These are phyloP conservation scores for Erodium texanum DNA, from an alignment of 441 rosid genomes.

Conservation along the genomic window DNA sequence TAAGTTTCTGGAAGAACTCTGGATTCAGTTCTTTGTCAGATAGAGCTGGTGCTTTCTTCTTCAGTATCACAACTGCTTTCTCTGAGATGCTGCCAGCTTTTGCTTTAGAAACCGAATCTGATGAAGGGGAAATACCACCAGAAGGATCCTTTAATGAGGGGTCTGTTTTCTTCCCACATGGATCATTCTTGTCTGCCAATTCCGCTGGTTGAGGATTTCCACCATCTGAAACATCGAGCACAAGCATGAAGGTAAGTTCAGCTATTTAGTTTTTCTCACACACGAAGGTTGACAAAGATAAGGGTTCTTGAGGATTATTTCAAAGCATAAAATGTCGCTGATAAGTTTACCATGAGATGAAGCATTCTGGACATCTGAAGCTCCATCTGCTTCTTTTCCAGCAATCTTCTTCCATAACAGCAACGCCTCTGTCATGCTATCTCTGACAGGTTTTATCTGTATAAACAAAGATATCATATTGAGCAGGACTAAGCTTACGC, in stretches of 20 bases:
- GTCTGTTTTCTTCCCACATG: constrained; percentile 33
- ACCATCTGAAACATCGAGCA: constrained; percentile 27
- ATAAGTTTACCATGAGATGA: constrained; percentile 43
- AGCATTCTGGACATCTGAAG: constrained; percentile 50
- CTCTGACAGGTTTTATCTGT: constrained; percentile 94
- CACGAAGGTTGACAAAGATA: background rate
- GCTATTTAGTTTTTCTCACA: background rate
- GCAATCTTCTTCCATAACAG: constrained; percentile 79
- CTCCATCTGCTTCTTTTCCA: constrained; percentile 63
- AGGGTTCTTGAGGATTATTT: background rate
- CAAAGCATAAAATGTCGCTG: constrained; percentile 2
- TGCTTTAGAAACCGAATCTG: constrained; percentile 42
- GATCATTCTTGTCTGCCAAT: constrained; percentile 32
- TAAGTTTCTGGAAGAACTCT: constrained; percentile 92
- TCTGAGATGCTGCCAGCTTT: constrained; percentile 61
- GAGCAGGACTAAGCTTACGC: background rate
- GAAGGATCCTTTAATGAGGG: constrained; percentile 39
- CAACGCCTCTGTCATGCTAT: constrained; percentile 87
- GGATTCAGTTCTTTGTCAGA: constrained; percentile 81
- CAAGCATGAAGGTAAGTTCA: background rate
- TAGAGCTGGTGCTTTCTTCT: constrained; percentile 76
- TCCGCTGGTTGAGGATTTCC: constrained; percentile 30
- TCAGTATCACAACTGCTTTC: constrained; percentile 72
- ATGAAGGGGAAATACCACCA: constrained; percentile 34
- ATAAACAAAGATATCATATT: constrained; percentile 12